Conservation (phyloP, 495 filamentous ascomycete genomes). For the Neurospora sp. region DNA sequence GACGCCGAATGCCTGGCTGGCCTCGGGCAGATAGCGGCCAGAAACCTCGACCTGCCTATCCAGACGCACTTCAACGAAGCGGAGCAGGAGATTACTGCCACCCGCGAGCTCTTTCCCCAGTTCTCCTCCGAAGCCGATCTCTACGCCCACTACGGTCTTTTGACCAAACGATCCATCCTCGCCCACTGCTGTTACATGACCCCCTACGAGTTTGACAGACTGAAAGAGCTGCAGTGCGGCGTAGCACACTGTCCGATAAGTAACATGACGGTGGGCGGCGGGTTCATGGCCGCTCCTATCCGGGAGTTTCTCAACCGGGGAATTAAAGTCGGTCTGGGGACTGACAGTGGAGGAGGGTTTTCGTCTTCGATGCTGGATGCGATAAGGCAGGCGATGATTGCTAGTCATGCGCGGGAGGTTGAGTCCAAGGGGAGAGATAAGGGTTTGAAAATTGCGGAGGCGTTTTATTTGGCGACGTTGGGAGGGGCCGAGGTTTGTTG, state of each 20-base stretch:
- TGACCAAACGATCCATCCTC: constrained; percentile 47
- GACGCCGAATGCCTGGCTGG: constrained; percentile 39
- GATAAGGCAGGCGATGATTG: constrained; percentile 51
- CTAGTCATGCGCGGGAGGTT: constrained; percentile 44
- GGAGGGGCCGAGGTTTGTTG: constrained; percentile 53
- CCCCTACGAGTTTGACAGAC: constrained; percentile 40
- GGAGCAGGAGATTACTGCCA: constrained; percentile 42
- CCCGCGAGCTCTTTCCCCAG: constrained; percentile 40
- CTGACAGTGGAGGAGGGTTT: constrained; percentile 57
- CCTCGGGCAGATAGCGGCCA: constrained; percentile 39
- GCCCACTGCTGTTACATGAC: constrained; percentile 53
- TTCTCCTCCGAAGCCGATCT: constrained; percentile 50
- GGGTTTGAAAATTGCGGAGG: constrained; percentile 40
- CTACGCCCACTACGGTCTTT: constrained; percentile 42
- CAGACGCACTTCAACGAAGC: constrained; percentile 60
- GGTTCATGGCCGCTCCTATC: constrained; percentile 51
- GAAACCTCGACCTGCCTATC: constrained; percentile 44
- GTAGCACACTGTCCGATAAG: constrained; percentile 55
- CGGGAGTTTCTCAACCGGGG: constrained; percentile 44
- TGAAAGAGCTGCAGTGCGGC: constrained; percentile 41
- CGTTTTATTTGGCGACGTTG: constrained; percentile 52
- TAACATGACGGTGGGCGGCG: constrained; percentile 51
- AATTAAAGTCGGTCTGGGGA: constrained; percentile 57
- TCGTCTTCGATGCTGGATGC: constrained; percentile 48
- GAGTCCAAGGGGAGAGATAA: constrained; percentile 36